phyloP scores from a whole-genome alignment of 73 alveolate species.

The Loxodes magnus region DNA sequence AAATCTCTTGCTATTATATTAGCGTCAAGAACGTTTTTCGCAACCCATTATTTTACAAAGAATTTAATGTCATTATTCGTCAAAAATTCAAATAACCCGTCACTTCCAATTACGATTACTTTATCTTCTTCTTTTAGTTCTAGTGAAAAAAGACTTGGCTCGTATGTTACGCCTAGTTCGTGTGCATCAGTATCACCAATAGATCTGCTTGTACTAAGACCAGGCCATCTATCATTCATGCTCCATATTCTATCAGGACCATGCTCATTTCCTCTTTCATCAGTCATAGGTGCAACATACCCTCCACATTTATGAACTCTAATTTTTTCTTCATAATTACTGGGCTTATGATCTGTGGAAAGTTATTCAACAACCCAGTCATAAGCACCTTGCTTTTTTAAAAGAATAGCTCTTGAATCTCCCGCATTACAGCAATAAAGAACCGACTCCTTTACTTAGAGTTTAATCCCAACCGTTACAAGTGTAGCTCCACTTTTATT shows the following conservation, averaged over 20 bases:
- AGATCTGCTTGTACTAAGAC: conserved; percentile 22
- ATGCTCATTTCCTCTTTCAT: neutral
- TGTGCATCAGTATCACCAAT: conserved; percentile 19
- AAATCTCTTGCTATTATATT: too few species aligned
- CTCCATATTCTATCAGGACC: conserved; percentile 27
- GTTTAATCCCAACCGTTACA: too few species aligned
- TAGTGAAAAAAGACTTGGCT: conserved; percentile 41
- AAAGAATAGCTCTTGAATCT: conserved; percentile 1
- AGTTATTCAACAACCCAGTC: neutral
- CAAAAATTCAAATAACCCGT: conserved; percentile 68
- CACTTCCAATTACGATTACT: conserved; percentile 56
- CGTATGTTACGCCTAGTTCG: conserved; percentile 10
- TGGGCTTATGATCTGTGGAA: neutral
- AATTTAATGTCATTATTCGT: conserved; percentile 34
- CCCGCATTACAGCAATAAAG: neutral
- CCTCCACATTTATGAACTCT: conserved; percentile 60
- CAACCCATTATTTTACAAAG: too few species aligned
- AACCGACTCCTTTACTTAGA: too few species aligned
- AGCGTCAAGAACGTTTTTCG: too few species aligned
- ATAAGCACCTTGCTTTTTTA: neutral
- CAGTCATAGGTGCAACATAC: conserved; percentile 45
- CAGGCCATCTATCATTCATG: conserved; percentile 12
- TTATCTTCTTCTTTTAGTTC: conserved; percentile 31
- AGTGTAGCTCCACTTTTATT: too few species aligned
- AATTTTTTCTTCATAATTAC: neutral